Evolutionary conservation across 2,329 filamentous ascomycete genomes (phyloP), one percentile per base, ranked within the genome.

Genomic region (Coleophoma eucalyptorum): DNA sequence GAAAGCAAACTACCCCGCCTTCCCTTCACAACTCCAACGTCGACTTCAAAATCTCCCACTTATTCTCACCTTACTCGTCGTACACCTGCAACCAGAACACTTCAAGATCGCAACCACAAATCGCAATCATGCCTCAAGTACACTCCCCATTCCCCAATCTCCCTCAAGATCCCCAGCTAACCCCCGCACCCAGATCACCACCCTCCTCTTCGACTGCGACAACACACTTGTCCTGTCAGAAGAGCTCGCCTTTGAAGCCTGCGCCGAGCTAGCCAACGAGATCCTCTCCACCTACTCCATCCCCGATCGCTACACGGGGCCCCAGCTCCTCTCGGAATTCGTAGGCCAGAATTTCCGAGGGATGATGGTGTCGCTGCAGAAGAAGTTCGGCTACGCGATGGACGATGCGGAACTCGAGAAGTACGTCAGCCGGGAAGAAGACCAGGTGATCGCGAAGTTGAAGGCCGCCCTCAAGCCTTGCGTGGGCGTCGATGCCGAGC

Each of bases 221-320:
- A 96, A 96, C 80, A 96, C 91, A 57, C 89, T 96, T 68, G 90
- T 94, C 68, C 83, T 94, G 63, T 95, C 90, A 49, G 92, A 96
- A 76, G 85, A 89, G 65, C 80, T 96, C 62, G 91, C 91, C 67
- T 96, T 96, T 69, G 89, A 93, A 73, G 91, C 89, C 60, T 96
- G 90, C 71, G 89, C 91, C 64, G 87, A 89, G 54, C 84, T 96
- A 58, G 87, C 90, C 77, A 96, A 96, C 74, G 78, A 90, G 70
- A 89, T 96, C 68, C 83, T 93, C 67, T 77, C 79, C 61, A 79
- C 80, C 64, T 79, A 86, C 65, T 73, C 77, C 62, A 76, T 90
- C 53, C 59, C 69, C 31, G 77, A 82, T 61, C 82, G 80, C 66
- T 96, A 95, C 76, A 91, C 88, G 4, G 87, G 87, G 64, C 81